Evolutionary conservation across 805 yeast species (phyloP).

Genomic region (Ogataea chonburiensis): DNA sequence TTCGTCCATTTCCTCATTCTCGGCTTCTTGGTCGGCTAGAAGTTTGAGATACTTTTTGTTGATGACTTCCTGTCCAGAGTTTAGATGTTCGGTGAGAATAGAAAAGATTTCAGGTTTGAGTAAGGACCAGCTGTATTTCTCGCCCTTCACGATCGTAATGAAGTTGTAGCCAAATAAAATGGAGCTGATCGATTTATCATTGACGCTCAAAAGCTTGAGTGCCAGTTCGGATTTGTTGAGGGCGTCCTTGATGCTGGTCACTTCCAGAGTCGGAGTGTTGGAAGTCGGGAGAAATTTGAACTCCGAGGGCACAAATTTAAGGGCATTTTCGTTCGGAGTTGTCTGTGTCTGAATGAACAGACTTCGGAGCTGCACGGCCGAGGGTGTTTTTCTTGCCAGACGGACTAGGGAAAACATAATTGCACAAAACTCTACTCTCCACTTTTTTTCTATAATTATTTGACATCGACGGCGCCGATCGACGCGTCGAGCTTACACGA

Average conservation of each 20-base stretch:
- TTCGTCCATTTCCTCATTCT: constrained; percentile 40
- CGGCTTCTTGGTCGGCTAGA: constrained; percentile 36
- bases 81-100: constrained; percentile 52
- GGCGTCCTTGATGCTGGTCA: constrained; percentile 73
- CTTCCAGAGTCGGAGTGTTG: constrained; percentile 60
- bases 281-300: constrained; percentile 62
- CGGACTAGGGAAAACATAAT: constrained; percentile 4
- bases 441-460: constrained; percentile 55
- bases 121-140: constrained; percentile 47
- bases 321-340: constrained; percentile 84
- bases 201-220: constrained; percentile 66
- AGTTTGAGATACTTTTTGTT: constrained; percentile 35
- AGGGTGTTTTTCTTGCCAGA: constrained; percentile 34
- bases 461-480: constrained; percentile 56
- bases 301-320: constrained; percentile 74
- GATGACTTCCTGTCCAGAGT: constrained; percentile 57
- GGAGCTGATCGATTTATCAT: constrained; percentile 60
- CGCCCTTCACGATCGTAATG: constrained; percentile 71
- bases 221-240: constrained; percentile 68
- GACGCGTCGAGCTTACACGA: constrained; percentile 6
- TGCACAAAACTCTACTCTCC: constrained; percentile 49
- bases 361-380: constrained; percentile 17
- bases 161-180: constrained; percentile 83
- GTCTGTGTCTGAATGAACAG: constrained; percentile 78
- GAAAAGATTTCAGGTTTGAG: constrained; percentile 68